Conservation (phyloP, 495 filamentous ascomycete species). For the Usnea hakonensis region DNA sequence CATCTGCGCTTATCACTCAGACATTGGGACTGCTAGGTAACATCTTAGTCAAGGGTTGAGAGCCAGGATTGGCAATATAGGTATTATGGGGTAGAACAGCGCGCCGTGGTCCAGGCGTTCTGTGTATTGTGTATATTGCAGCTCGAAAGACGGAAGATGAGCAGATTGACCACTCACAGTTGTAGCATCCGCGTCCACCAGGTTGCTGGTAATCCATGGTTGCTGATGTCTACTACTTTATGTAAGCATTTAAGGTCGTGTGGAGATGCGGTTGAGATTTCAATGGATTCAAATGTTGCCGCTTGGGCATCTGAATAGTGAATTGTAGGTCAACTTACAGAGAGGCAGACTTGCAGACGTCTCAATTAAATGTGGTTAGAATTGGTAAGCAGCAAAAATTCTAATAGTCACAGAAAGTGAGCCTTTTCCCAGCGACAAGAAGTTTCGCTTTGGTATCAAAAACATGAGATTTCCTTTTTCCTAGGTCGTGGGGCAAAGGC, state of each 20-base stretch:
- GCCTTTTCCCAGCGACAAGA: neutral
- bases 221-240: neutral
- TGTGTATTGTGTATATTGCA: constrained; percentile 13
- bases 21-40: neutral
- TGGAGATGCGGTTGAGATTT: neutral
- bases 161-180: constrained; percentile 54
- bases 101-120: neutral
- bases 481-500: constrained; percentile 12
- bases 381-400: neutral
- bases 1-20: constrained; percentile 17
- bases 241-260: neutral
- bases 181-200: constrained; percentile 64
- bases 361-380: neutral
- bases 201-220: constrained; percentile 46
- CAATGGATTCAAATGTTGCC: neutral
- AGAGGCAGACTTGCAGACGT: neutral
- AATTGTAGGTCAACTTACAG: neutral
- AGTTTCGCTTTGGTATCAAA: neutral
- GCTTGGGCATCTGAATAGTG: neutral
- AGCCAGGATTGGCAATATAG: neutral
- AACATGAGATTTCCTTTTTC: constrained; percentile 16
- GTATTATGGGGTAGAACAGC: neutral
- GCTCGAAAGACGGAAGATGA: neutral
- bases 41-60: neutral
- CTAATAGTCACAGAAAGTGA: neutral